Evolutionary conservation across 2,329 filamentous ascomycete genomes (phyloP), one percentile per base, ranked within the genome.

Genomic region (Claviceps sp.): DNA sequence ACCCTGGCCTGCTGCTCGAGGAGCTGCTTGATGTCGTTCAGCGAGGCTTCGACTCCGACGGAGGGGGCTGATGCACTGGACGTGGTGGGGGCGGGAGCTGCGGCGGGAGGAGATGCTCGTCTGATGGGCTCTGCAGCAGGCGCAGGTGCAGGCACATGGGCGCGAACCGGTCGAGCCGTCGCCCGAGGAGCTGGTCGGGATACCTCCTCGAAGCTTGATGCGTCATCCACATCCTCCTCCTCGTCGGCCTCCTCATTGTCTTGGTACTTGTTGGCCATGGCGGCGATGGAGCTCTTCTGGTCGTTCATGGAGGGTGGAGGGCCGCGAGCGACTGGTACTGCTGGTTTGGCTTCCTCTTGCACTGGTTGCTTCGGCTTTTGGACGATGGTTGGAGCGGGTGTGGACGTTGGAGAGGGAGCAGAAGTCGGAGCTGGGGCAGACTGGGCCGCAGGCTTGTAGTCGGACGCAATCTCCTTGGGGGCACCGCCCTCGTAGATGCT

Each of bases 121-220:
- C 65, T 69, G 42, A 34, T 52, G 8, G 57, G 51, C 38, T 54
- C 54, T 30, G 60, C 56, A 47, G 56, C 36, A 20, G 60, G 56
- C 44, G 55, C 54, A 26, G 54, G 69, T 59, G 72, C 63, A 30
- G 68, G 61, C 13, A 64, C 59, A 22, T 71, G 65, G 62, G 76
- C 76, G 50, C 63, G 50, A 22, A 72, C 73, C 26, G 63, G 60
- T 30, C 64, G 65, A 47, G 64, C 54, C 20, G 68, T 66, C 22
- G 65, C 60, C 47, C 85, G 83, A 59, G 87, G 84, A 11, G 79
- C 71, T 20, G 88, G 87, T 63, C 88, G 89, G 36, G 84, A 68
- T 36, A 93, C 77, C 63, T 95, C 89, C 64, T 96, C 90, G 59
- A 96, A 96, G 69, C 84, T 88, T 1, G 87, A 91, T 30, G 78